Evolutionary conservation across 2,329 filamentous ascomycete species (phyloP).

Genomic region (Magnaporthiopsis incrustans): DNA sequence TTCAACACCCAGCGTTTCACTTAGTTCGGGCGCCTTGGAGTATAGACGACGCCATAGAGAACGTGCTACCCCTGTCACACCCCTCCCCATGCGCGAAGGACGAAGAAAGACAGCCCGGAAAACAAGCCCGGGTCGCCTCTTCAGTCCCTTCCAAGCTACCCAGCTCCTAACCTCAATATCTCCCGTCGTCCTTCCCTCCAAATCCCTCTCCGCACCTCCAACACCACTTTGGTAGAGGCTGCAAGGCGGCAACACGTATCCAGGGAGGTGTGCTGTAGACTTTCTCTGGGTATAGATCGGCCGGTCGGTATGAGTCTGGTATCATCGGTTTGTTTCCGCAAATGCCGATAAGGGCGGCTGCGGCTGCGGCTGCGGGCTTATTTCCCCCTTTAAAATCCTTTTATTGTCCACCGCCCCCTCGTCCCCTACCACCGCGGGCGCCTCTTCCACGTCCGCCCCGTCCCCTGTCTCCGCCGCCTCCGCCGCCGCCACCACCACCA

Average conservation of each 20-base stretch:
- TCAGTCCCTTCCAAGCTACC: not conserved
- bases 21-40: not conserved
- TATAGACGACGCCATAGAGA: not conserved
- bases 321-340: not conserved
- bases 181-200: too few relatives aligned
- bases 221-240: not conserved
- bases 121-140: not conserved
- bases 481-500: not conserved
- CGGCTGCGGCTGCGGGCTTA: not conserved
- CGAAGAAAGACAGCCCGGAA: not conserved
- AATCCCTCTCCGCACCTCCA: not conserved
- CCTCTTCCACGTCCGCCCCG: slow-evolving; percentile 28
- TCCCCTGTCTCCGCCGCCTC: slow-evolving; percentile 17
- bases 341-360: not conserved
- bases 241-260: not conserved
- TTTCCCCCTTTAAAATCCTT: not conserved
- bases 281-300: not conserved
- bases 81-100: too few relatives aligned
- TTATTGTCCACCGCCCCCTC: not conserved
- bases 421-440: slow-evolving; percentile 10
- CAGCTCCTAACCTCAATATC: not conserved
- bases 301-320: not conserved
- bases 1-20: not conserved
- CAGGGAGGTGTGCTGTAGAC: not conserved
- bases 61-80: not conserved